These are phyloP conservation scores for Lentinus brumalis DNA, from an alignment of 768 basidiomycete species.

Conservation along the genomic window DNA sequence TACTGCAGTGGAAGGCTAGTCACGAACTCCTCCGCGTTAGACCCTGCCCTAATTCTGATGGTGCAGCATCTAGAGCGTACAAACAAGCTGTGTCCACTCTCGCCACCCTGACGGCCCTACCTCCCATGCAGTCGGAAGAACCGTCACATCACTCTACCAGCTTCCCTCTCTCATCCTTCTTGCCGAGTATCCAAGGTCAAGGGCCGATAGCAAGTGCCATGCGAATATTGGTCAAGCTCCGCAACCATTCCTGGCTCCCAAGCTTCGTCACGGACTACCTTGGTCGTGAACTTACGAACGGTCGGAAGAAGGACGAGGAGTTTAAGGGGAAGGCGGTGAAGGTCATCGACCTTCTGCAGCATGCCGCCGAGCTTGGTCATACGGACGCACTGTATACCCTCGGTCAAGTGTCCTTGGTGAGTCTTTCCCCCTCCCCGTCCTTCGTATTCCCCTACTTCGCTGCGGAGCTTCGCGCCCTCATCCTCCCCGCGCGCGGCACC, in stretches of 20 bases:
- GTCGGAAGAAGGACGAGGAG: constrained; percentile 65
- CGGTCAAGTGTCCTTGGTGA: constrained; percentile 67
- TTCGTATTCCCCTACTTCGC: no score
- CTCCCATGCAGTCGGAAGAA: constrained; percentile 58
- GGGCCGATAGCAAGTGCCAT: constrained; percentile 72
- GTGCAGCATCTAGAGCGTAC: constrained; percentile 69
- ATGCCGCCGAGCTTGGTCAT: constrained; percentile 80
- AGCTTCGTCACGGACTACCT: constrained; percentile 43
- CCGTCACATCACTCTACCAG: constrained; percentile 47
- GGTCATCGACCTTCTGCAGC: constrained; percentile 76
- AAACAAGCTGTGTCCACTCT: constrained; percentile 73
- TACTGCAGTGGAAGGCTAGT: constrained; percentile 25
- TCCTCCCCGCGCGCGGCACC: no score
- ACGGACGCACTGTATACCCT: constrained; percentile 70
- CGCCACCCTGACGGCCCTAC: constrained; percentile 60
- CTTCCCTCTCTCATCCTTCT: constrained; percentile 63
- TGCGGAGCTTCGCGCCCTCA: no score
- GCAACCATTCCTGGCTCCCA: constrained; percentile 58
- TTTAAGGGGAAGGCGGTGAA: constrained; percentile 73
- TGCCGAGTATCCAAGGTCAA: constrained; percentile 75
- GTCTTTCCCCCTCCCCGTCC: constrained; percentile 23
- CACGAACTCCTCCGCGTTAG: neutral
- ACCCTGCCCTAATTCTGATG: constrained; percentile 18
- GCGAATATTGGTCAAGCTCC: constrained; percentile 67
- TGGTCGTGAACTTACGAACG: constrained; percentile 38